Evolutionary conservation across 345 rosid species (phyloP), one percentile per base, ranked within the genome.

Genomic region (Syzygium aromaticum): DNA sequence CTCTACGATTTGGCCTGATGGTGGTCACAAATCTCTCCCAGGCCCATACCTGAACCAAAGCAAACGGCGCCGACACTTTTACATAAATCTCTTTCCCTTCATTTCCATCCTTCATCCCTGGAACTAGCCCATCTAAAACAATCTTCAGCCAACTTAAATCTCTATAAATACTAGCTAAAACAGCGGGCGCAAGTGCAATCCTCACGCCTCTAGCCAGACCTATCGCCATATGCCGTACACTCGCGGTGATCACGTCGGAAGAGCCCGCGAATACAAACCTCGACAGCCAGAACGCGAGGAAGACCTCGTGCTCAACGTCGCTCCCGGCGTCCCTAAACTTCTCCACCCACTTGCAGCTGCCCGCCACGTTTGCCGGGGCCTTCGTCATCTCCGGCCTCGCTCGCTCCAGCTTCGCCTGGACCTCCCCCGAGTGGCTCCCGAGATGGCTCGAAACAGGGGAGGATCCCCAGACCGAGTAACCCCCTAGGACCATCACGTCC

Each of bases 101-200:
- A 54, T 19, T 82, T 27, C 53, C 63, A 3, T 73, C 40, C 5
- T 63, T 40, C 17, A 38, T 82, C 23, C 77, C 28, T 53, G 27
- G 40, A 15, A 87, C 52, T 15, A 85, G 86, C 49, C 82, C 77
- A 84, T 85, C 86, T 61, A 90, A 84, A 6, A 38, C 63, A 84
- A 54, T 87, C 51, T 89, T 92, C 82, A 89, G 64, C 59, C 28
- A 9, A 83, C 84, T 89, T 87, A 93, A 84, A 67, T 92, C 92
- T 46, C 86, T 85, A 30, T 92, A 91, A 86, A 93, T 87, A 30
- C 63, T 80, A 49, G 95, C 94, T 27, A 93, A 91, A 46, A 92
- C 88, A 38, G 90, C 89, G 6, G 92, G 95, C 46, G 92, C 94
- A 30, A 93, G 92, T 28, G 92, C 94, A 73, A 93, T 86, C 89